A percentile compares a stretch with the other conserved stretches of the same genome.
phyloP scores from a whole-genome alignment of 495 filamentous ascomycete species.

The Tetracladium marchalianum region DNA sequence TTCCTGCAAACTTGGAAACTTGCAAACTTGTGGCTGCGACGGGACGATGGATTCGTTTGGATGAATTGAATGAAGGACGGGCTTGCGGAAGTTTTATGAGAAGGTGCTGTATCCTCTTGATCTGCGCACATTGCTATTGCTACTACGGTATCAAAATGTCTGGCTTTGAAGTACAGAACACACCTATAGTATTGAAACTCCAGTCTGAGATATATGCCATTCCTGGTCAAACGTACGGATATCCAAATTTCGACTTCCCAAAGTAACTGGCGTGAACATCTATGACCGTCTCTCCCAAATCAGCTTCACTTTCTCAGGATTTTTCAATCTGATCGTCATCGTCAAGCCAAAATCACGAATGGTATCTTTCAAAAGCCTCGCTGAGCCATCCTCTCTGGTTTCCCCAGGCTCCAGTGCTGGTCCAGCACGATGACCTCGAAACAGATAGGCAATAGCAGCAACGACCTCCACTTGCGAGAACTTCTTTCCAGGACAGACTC shows the following conservation, averaged over 20 bases:
- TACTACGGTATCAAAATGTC: no score
- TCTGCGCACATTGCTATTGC: no score
- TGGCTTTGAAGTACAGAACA: no score
- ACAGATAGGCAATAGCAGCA: conserved; percentile 32
- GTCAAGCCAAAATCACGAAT: conserved; percentile 25
- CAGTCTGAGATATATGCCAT: not conserved
- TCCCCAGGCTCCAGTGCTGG: conserved; percentile 22
- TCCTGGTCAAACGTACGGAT: not conserved
- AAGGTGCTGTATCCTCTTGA: no score
- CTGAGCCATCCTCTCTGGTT: conserved; percentile 20
- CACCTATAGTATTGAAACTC: no score
- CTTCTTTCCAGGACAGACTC: conserved; percentile 39
- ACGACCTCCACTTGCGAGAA: conserved; percentile 47
- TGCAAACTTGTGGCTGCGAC: no score
- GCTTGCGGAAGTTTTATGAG: no score
- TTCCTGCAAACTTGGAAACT: no score
- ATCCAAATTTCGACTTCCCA: conserved; percentile 2
- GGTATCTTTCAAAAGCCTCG: conserved; percentile 22
- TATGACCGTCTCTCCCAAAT: conserved; percentile 16
- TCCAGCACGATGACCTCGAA: conserved; percentile 26
- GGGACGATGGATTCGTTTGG: no score
- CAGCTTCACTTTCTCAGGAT: conserved; percentile 24
- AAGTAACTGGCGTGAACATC: conserved; percentile 5
- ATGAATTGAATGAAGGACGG: no score
- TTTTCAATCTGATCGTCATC: conserved; percentile 31